Base-by-base conservation (phyloP, 2,329 filamentous ascomycete genomes). In the Leptosphaerulina australis region DNA sequence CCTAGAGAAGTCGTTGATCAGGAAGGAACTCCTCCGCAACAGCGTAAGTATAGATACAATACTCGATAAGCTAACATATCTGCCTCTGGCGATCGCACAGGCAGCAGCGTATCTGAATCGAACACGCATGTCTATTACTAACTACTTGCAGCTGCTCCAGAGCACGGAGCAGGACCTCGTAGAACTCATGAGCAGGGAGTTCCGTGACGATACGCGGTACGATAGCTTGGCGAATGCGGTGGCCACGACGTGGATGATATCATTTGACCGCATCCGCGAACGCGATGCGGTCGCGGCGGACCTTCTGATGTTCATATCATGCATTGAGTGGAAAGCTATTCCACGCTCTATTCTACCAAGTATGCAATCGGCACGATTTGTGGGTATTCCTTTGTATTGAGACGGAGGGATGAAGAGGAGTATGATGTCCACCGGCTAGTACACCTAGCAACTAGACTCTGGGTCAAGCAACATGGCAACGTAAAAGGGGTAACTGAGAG, bases 231-330 rank as follows among this genome's bases (percentile, higher is more conserved):
- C 68, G 18, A 73, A 77, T 24, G 67, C 76, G 0, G 66, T 78
- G 0, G 73, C 73, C 0, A 71, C 64, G 0, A 78, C 77, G 0
- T 79, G 67, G 70, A 53, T 76, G 0, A 66, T 78, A 5, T 77
- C 75, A 0, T 79, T 80, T 39, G 60, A 74, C n/a, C 70, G 60
- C 30, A 45, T 56, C 7, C 45, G 20, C 3, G 28, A 44, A 34
- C 31, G 72, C 2, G 52, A 75, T 21, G 5, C 24, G 0, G 30
- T 45, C 4, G 76, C 76, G 1, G 71, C 71, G n/a, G 41, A 70
- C 1, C 41, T 77, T 15, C 59, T 80, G 0, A 64, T 61, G 0
- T 76, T 77, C 34, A 51, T 55, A 26, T 55, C 45, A 14, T 56
- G 50, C 26, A 31, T 57, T 0, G 50, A 57, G 35, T 56, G 44